Percentiles rank a stretch among this genome's conserved stretches.
Evolutionary conservation across 2,329 filamentous ascomycete genomes (phyloP).

Genomic region (Onygena corvina): DNA sequence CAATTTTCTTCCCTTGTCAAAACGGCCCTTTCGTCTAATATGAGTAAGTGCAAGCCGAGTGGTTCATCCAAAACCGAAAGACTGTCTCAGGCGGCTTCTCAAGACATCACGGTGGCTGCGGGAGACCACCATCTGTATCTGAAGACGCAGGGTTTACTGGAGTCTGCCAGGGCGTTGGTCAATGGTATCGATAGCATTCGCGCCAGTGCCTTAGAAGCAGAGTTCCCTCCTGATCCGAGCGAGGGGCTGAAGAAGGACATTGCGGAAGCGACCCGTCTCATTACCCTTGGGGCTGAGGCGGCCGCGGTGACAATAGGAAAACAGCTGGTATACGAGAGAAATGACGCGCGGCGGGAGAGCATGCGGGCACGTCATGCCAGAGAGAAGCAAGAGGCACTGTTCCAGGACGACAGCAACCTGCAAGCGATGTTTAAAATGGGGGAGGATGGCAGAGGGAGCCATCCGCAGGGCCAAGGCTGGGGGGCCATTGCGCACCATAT

Average conservation of each 20-base stretch:
- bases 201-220: slow-evolving; percentile 6
- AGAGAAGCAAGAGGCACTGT: slow-evolving; percentile 6
- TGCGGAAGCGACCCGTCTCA: slow-evolving; percentile 15
- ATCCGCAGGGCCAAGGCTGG: slow-evolving; percentile 13
- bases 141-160: slow-evolving; percentile 10
- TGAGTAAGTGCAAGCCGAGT: background rate
- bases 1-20: slow-evolving; percentile 10
- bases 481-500: slow-evolving; percentile 14
- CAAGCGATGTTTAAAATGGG: slow-evolving; percentile 18
- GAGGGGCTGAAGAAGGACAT: slow-evolving; percentile 14
- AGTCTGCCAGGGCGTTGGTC: slow-evolving; percentile 10
- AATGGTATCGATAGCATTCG: slow-evolving; percentile 12
- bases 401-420: slow-evolving; percentile 15
- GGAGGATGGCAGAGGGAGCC: background rate
- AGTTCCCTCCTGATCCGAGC: slow-evolving; percentile 10
- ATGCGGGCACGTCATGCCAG: background rate
- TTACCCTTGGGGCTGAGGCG: slow-evolving; percentile 13
- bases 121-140: slow-evolving; percentile 11
- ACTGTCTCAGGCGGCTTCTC: background rate
- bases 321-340: slow-evolving; percentile 9
- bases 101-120: background rate
- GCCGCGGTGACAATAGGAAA: slow-evolving; percentile 13
- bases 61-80: background rate
- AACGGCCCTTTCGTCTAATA: slow-evolving; percentile 7
- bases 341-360: background rate